phyloP scores from a whole-genome alignment of 1,139 yeast species.

The Kurtzmaniella natalensis region DNA sequence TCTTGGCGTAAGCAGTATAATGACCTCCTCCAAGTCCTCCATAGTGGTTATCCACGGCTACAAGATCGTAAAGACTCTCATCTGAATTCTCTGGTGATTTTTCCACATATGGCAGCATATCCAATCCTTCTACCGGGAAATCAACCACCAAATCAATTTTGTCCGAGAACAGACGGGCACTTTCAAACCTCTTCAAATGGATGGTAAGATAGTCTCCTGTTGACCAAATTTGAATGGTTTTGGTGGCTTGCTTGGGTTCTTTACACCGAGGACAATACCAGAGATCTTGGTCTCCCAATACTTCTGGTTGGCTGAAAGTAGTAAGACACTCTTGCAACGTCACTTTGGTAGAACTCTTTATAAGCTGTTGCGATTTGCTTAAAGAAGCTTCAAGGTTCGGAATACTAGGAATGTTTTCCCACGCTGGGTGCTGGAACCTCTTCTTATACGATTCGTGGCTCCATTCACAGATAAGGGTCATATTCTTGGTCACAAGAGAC shows the following conservation, averaged over 20 bases:
- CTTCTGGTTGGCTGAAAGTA: slow-evolving; percentile 76
- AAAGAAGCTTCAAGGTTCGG: slow-evolving; percentile 52
- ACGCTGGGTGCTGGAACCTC: slow-evolving; percentile 47
- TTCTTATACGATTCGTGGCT: slow-evolving; percentile 34
- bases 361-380: slow-evolving; percentile 34
- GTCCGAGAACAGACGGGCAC: slow-evolving; percentile 80
- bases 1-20: slow-evolving; percentile 85
- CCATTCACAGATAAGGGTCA: slow-evolving; percentile 76
- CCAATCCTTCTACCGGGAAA: slow-evolving; percentile 83
- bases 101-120: slow-evolving; percentile 55
- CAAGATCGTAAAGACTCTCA: slow-evolving; percentile 64
- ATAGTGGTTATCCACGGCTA: slow-evolving; percentile 92
- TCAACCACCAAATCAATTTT: slow-evolving; percentile 82
- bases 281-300: slow-evolving; percentile 81
- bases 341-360: slow-evolving; percentile 45
- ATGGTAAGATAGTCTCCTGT: slow-evolving; percentile 87
- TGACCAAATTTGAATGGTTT: slow-evolving; percentile 86
- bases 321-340: slow-evolving; percentile 72
- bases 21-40: slow-evolving; percentile 99
- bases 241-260: slow-evolving; percentile 87
- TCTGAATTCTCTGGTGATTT: slow-evolving; percentile 23
- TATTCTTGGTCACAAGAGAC: slow-evolving; percentile 22
- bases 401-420: slow-evolving; percentile 49
- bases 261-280: slow-evolving; percentile 94
- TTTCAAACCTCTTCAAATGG: slow-evolving; percentile 87